Conservation (phyloP, 768 basidiomycete species). For the Hydnomerulius pinastri region DNA sequence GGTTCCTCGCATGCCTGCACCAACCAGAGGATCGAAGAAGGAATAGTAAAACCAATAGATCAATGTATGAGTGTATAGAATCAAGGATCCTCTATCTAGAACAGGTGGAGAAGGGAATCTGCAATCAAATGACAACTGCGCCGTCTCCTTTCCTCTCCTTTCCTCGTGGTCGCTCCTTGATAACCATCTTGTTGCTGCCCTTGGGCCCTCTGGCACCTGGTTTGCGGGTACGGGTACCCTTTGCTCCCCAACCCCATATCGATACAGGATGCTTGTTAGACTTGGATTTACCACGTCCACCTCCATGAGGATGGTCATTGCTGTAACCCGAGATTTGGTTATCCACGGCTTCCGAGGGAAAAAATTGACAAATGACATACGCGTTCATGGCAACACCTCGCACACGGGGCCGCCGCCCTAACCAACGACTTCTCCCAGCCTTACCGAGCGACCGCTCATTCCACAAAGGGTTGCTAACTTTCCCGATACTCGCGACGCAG, state of each 20-base stretch:
- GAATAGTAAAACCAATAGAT: too few species aligned
- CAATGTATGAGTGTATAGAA: not conserved
- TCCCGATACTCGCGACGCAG: slow-evolving; percentile 88
- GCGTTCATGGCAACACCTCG: slow-evolving; percentile 98
- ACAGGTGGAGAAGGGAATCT: not conserved
- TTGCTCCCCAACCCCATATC: slow-evolving; percentile 90
- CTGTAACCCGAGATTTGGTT: slow-evolving; percentile 37
- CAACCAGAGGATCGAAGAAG: not conserved
- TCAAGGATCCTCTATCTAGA: slow-evolving; percentile 7
- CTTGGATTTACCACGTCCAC: slow-evolving; percentile 97
- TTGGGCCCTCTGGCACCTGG: slow-evolving; percentile 90
- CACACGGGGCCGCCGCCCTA: slow-evolving; percentile 82
- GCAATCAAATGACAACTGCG: not conserved
- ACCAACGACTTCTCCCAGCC: slow-evolving; percentile 86
- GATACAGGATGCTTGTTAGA: slow-evolving; percentile 93
- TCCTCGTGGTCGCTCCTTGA: slow-evolving; percentile 83
- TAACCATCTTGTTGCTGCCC: slow-evolving; percentile 87
- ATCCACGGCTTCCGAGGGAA: not conserved
- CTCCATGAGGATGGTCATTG: slow-evolving; percentile 92
- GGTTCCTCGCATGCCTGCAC: not conserved
- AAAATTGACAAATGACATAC: slow-evolving; percentile 43
- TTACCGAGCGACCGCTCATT: slow-evolving; percentile 85
- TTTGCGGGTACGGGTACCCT: slow-evolving; percentile 90
- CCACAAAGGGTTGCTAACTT: slow-evolving; percentile 90
- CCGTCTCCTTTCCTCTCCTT: slow-evolving; percentile 40